Conservation (phyloP, 75 land plant species). For the Pinus albicaulis region DNA sequence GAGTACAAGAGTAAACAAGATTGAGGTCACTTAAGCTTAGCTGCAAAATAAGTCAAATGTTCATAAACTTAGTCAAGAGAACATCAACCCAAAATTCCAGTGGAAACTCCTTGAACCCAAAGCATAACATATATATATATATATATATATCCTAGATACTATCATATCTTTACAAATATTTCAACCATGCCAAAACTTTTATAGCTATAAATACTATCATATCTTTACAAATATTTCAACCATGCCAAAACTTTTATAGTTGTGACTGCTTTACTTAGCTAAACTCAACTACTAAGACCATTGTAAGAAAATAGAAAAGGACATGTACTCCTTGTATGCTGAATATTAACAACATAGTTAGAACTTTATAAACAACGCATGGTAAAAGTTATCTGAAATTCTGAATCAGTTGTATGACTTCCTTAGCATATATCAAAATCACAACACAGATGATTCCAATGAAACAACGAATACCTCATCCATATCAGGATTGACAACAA, state of each 20-base stretch:
- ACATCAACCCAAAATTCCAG: background rate
- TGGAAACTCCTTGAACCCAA: background rate
- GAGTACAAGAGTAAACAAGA: constrained; percentile 87
- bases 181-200: background rate
- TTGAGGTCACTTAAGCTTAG: constrained; percentile 86
- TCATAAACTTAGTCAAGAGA: background rate
- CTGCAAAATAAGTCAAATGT: constrained; percentile 40
- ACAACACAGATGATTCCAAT: background rate
- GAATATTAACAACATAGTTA: background rate
- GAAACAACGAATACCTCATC: constrained; percentile 53
- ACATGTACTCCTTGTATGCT: background rate
- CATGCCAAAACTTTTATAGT: background rate
- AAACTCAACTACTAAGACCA: background rate
- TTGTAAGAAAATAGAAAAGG: background rate
- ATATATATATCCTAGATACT: background rate
- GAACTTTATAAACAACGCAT: background rate
- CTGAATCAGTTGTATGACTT: background rate
- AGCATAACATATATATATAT: background rate
- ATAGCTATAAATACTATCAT: background rate
- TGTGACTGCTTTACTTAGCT: background rate
- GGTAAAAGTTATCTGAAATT: background rate
- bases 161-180: background rate
- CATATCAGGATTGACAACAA: constrained; percentile 86
- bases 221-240: background rate
- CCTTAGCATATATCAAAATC: background rate